Base-by-base conservation (phyloP, 495 filamentous ascomycete genomes). In the Tuber borchii region DNA sequence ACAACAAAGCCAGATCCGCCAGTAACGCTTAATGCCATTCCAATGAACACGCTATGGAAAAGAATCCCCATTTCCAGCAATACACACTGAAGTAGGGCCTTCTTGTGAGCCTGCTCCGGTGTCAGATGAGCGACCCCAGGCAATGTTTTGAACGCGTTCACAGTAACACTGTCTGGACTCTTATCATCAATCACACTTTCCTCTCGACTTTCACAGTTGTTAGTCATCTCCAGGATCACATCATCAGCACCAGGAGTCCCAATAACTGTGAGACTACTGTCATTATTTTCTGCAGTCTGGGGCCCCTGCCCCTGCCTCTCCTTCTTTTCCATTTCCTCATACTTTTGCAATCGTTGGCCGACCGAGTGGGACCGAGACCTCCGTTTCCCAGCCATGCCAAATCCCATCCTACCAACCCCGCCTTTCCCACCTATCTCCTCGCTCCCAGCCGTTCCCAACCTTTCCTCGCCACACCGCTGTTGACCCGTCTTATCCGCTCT, bases 41-140 rank as follows among this genome's bases (percentile, higher is more conserved):
- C 93, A 80, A 96, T 96, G 81, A 96, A 96, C 56, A 96, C 88
- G 78, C 90, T 92, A 84, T 96, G 93, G 80, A 95, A 95, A 4
- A 96, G 86, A 78, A 96, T 95, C 26, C 93, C 93, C 10, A 92
- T 91, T 84, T 96, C 93, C 42, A 96, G 87, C 14, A 96, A 87
- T 19, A 93, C 86, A 77, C 91, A 93, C 81, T 96, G 93, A 31
- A 95, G 85, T 75, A 94, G 87, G 74, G 91, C 88, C 26, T 90
- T 88, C 72, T 86, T 87, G 51, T 87, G 87, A 46, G 86, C 84
- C 77, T 84, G 83, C 68, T 83, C 45, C 20, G 77, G 79, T 1
- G 83, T 84, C 42, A 83, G 43, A 17, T 56, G 73, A 37, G 75
- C 65, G 61, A 71, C 69, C 7, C 72, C 75, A 5, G 65, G 70